Evolutionary conservation across 108 stramenopile genomes (phyloP), one percentile per base, ranked within the genome.

Genomic region (Epithemia pelagica): DNA sequence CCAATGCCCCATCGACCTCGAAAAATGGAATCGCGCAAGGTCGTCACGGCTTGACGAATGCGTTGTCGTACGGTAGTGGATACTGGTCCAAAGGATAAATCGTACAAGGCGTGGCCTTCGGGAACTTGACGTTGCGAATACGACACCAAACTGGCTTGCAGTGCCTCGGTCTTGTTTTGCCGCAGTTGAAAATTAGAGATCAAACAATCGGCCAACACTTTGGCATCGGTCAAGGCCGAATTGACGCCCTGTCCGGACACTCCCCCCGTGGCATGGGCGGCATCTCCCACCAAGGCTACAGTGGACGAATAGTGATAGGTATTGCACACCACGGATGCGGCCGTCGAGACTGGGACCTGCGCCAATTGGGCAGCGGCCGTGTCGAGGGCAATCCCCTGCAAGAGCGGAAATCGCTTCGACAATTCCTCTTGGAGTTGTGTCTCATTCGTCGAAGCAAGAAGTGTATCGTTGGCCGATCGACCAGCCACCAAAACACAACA

Each of bases 191-290:
- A 30, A 28, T 51, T 26, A 15, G 31, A 31, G 52, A 54, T 32
- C 57, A 74, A 52, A 25, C 26, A 54, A 57, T 90, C 72, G 19
- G 71, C 82, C 37, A 90, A 55, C 18, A 76, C 78, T 1, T 68
- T 69, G 15, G 82, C 57, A 76, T 90, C 89, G 20, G 75, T 51
- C 59, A 90, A 58, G n/a, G 89, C 89, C 59, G 76, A 78, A 52
- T 90, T 90, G 32, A 78, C 75, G 2, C 89, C 89, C 64, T 90
- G 89, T 32, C 89, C 89, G 1, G 78, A 77, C 20, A 90, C 89
- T 1, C 89, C 89, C 20, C 89, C 89, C 0, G 89, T 90, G 0
- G 89, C 84, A 68, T 90, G 89, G 21, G 89, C 89, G 21, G 89
- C 86, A 82, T 90, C 89, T 20, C 89, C 89, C 7, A 73, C 74